Conservation (phyloP, 306 rosid genomes). For the Sphenostylis stenocarpa region DNA sequence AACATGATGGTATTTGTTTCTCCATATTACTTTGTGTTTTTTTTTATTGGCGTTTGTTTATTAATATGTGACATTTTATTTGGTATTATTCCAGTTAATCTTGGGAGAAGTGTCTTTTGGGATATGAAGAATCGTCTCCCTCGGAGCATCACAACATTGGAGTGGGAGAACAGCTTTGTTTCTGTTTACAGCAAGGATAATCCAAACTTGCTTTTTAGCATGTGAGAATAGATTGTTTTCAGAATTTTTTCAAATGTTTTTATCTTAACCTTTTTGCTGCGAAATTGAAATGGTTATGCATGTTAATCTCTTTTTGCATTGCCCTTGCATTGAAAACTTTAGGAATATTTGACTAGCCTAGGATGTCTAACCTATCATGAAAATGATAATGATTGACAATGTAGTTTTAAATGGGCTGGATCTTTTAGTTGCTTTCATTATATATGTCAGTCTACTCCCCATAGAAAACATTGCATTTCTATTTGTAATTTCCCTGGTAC, state of each 20-base stretch:
- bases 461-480: not conserved
- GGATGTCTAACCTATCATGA: not conserved
- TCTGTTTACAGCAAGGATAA: conserved; percentile 99
- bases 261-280: not conserved
- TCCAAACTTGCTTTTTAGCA: conserved; percentile 98
- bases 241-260: not conserved
- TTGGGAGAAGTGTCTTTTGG: conserved; percentile 99
- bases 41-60: conserved; percentile 1
- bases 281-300: not conserved
- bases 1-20: conserved; percentile 73
- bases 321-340: not conserved
- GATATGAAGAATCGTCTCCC: conserved; percentile 99
- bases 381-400: not conserved
- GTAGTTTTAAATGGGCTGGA: not conserved
- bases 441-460: not conserved
- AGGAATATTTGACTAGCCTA: not conserved
- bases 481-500: not conserved
- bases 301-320: not conserved
- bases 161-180: conserved; percentile 99
- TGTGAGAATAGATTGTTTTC: conserved; percentile 51
- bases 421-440: not conserved
- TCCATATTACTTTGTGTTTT: not conserved
- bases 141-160: conserved; percentile 94
- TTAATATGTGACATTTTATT: not conserved
- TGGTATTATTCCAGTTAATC: conserved; percentile 67